Evolutionary conservation across 805 yeast genomes (phyloP), one percentile per base, ranked within the genome.

Genomic region (Candida hispaniensis): DNA sequence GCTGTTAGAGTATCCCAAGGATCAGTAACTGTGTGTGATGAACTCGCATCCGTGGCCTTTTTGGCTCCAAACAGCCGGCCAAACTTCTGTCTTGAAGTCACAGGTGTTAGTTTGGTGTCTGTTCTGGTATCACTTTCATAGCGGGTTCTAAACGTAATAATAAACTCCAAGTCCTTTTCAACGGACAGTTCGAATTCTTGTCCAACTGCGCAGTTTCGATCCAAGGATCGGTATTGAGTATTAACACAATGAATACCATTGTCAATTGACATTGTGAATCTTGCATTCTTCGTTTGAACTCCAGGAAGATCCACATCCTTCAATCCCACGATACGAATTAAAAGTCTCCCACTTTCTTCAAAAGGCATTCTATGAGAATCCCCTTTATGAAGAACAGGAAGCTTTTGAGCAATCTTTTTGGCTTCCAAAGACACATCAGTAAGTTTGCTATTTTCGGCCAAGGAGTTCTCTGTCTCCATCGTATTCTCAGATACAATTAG

Each of bases 121-220:
- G 22, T 19, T 9, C 10, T 19, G 10, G n/a, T n/a, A n/a, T n/a
- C n/a, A n/a, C n/a, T n/a, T 18, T 32, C 24, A 27, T 28, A 32
- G 5, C 25, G 19, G 5, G 38, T 26, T n/a, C 38, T 19, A 56
- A 85, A 58, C 0, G 94, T 85, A 27, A 86, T 55, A 29, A 74
- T 67, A 26, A 86, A 61, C 42, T 78, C 78, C 15, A 79, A 62
- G 3, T 67, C 60, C 12, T 67, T 69, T 14, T 69, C 73, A 13
- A 78, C 78, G 3, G 75, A 63, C 42, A 78, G 60, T 54, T 83
- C 95, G 52, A 82, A 82, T 49, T 86, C 95, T 48, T 79, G 81
- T 34, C 69, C 69, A 30, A 81, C 56, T 7, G 57, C 42, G 4
- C 45, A 46, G 6, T 64, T 29, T 14, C 11, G 19, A 12, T 21